Evolutionary conservation across 805 yeast genomes (phyloP).

Genomic region (Cyberlindnera samutprakarnensis): DNA sequence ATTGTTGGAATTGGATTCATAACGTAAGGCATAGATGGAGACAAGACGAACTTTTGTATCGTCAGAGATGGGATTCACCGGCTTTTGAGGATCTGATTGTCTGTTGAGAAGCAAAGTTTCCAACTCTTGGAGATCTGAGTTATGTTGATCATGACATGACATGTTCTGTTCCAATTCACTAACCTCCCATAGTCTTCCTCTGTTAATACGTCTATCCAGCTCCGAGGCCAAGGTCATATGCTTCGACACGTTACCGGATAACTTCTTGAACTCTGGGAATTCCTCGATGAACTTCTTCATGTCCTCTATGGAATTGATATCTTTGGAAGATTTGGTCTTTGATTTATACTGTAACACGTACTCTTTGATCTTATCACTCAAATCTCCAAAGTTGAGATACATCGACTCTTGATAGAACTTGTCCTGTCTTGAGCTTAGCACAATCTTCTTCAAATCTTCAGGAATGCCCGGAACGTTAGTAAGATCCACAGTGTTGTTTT

Average conservation of each 20-base stretch:
- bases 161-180: conserved; percentile 88
- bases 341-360: conserved; percentile 77
- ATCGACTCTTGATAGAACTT: conserved; percentile 70
- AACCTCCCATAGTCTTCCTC: conserved; percentile 65
- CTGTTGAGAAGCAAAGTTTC: conserved; percentile 41
- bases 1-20: conserved; percentile 44
- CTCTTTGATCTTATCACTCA: conserved; percentile 79
- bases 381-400: conserved; percentile 90
- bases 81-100: conserved; percentile 26
- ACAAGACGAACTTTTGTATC: conserved; percentile 64
- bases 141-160: conserved; percentile 56
- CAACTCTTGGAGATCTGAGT: conserved; percentile 48
- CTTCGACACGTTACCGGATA: conserved; percentile 82
- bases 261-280: conserved; percentile 87
- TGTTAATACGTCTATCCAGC: conserved; percentile 65
- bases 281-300: conserved; percentile 87
- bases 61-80: conserved; percentile 35
- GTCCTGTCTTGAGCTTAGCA: conserved; percentile 63
- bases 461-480: conserved; percentile 46
- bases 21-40: conserved; percentile 66
- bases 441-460: conserved; percentile 56
- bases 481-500: conserved; percentile 71
- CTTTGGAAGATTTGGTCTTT: conserved; percentile 68
- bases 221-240: conserved; percentile 90
- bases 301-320: conserved; percentile 74